Conservation (phyloP, 2,329 filamentous ascomycete genomes). For the Talaromyces verruculosus region DNA sequence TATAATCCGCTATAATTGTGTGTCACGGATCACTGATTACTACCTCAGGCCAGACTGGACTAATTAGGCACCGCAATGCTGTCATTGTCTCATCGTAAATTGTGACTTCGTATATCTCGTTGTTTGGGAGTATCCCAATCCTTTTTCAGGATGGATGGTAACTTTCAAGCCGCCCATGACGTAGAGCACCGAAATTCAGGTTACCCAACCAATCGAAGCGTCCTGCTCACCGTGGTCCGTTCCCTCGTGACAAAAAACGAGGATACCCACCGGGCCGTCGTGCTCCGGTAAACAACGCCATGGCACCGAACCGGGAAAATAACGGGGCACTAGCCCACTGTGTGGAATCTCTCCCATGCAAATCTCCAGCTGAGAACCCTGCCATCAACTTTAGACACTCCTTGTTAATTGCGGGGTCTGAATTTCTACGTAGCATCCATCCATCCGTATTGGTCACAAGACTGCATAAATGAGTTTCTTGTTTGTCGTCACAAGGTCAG, state of each 20-base stretch:
- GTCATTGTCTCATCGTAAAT: too few relatives aligned
- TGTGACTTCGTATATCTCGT: too few relatives aligned
- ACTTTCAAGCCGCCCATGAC: neutral
- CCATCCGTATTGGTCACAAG: neutral
- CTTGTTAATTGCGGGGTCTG: neutral
- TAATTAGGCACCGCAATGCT: neutral
- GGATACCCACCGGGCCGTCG: neutral
- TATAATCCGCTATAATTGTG: neutral
- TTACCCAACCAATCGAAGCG: neutral
- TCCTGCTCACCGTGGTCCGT: neutral
- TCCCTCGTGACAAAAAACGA: neutral
- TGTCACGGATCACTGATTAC: neutral
- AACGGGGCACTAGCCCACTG: slow-evolving; percentile 1
- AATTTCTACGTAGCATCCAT: neutral
- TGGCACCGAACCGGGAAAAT: slow-evolving; percentile 5
- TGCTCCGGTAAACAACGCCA: slow-evolving; percentile 8
- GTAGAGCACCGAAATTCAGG: neutral
- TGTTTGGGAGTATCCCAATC: neutral
- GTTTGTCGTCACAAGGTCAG: neutral
- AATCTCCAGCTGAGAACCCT: neutral
- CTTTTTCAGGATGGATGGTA: neutral
- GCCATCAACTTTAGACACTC: neutral
- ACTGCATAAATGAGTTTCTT: neutral
- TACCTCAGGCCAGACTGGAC: neutral
- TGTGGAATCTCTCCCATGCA: neutral